Evolutionary conservation across 1,284 basidiomycete genomes (phyloP).

Genomic region (Ustilago nuda): DNA sequence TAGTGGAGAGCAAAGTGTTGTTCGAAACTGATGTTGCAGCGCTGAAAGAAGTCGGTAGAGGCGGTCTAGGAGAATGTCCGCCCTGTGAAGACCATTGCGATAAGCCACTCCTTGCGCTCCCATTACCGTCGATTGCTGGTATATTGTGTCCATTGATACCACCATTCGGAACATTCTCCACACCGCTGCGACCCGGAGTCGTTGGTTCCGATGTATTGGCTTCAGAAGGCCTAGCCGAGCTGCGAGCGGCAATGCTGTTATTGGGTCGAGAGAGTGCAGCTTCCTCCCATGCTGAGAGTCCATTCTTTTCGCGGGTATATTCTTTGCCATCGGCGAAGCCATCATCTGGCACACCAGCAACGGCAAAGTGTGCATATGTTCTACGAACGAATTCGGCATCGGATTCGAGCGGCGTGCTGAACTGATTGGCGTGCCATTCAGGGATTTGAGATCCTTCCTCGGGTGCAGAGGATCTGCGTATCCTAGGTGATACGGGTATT

Average conservation of each 20-base stretch:
- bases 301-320: constrained; percentile 59
- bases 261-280: constrained; percentile 28
- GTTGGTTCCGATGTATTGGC: not conserved
- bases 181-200: not conserved
- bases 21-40: constrained; percentile 19
- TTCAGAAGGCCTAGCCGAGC: not conserved
- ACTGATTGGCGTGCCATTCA: constrained; percentile 28
- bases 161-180: not conserved
- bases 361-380: constrained; percentile 63
- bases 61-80: not conserved
- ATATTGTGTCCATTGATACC: constrained; percentile 10
- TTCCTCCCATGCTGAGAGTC: constrained; percentile 53
- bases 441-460: constrained; percentile 26
- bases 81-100: constrained; percentile 1
- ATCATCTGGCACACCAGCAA: constrained; percentile 57
- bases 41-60: constrained; percentile 7
- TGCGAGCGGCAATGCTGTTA: constrained; percentile 12
- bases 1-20: constrained; percentile 30
- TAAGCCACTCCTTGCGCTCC: constrained; percentile 10
- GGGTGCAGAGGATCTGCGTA: constrained; percentile 42
- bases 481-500: constrained; percentile 14
- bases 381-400: constrained; percentile 62
- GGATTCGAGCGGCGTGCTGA: constrained; percentile 40
- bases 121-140: constrained; percentile 9
- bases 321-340: constrained; percentile 64